Conservation (phyloP, 345 rosid genomes). For the Corchorus capsularis region DNA sequence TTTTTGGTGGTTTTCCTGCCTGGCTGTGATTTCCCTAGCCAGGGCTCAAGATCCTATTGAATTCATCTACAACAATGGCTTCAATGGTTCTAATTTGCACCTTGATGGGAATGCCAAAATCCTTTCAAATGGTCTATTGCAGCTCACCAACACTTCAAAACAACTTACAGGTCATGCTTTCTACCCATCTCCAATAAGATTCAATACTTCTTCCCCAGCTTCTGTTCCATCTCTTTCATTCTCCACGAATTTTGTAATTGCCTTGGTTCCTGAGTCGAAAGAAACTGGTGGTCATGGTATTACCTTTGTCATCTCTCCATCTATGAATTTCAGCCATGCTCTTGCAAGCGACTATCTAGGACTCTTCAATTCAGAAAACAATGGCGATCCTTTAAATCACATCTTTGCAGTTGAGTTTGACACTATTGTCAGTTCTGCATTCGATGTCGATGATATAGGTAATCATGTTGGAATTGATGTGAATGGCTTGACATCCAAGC, state of each 20-base stretch:
- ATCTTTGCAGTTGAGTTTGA: conserved; percentile 64
- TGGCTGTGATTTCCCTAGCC: conserved; percentile 16
- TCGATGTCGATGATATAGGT: conserved; percentile 42
- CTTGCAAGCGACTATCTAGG: conserved; percentile 38
- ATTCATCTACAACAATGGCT: conserved; percentile 50
- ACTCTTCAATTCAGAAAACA: conserved; percentile 41
- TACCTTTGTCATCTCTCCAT: conserved; percentile 49
- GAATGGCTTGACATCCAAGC: conserved; percentile 36
- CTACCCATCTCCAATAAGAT: conserved; percentile 35
- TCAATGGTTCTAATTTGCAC: conserved; percentile 35
- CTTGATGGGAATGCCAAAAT: conserved; percentile 40
- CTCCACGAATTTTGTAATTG: conserved; percentile 48
- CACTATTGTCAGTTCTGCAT: conserved; percentile 31
- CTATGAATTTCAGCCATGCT: conserved; percentile 28
- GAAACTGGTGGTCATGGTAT: conserved; percentile 43
- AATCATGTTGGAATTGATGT: conserved; percentile 65
- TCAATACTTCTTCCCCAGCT: conserved; percentile 24
- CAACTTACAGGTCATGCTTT: conserved; percentile 47
- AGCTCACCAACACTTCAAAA: conserved; percentile 54
- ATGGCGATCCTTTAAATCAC: conserved; percentile 44
- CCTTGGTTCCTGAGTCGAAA: conserved; percentile 28
- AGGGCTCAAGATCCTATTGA: conserved; percentile 28
- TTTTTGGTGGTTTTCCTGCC: conserved; percentile 15
- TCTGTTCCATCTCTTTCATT: conserved; percentile 27
- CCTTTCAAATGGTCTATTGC: conserved; percentile 50